These are phyloP conservation scores for Yarrowia sp. DNA, from an alignment of 805 yeast species.

Conservation along the genomic window DNA sequence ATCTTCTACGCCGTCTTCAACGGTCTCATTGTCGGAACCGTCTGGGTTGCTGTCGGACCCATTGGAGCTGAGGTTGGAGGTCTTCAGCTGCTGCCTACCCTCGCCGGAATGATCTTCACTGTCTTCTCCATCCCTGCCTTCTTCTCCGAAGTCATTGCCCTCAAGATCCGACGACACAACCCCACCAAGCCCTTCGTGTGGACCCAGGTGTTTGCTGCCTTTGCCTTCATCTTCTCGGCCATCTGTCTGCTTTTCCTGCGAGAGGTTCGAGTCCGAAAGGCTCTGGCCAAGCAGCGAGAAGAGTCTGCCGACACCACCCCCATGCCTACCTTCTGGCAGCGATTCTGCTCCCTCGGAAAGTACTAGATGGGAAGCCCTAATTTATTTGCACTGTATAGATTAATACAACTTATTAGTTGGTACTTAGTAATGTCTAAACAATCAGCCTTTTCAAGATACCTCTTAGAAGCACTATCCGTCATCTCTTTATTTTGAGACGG, in stretches of 20 bases:
- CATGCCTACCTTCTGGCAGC: constrained; percentile 20
- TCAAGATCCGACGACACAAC: not conserved
- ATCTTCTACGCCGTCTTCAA: constrained; percentile 37
- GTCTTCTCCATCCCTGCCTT: constrained; percentile 22
- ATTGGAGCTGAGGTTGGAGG: constrained; percentile 25
- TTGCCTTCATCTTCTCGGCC: constrained; percentile 17
- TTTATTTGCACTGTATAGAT: constrained; percentile 9
- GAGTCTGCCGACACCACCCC: constrained; percentile 9
- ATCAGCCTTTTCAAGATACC: no score
- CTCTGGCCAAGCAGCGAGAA: not conserved
- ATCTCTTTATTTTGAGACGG: no score
- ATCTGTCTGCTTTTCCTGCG: constrained; percentile 9
- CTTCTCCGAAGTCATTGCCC: constrained; percentile 24
- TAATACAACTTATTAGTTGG: constrained; percentile 7
- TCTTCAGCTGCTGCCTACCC: constrained; percentile 22
- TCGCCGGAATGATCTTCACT: constrained; percentile 17
- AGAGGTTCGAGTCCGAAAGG: constrained; percentile 21
- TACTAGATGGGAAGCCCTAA: not conserved
- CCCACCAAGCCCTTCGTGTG: constrained; percentile 16
- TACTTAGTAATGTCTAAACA: no score
- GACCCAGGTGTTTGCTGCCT: constrained; percentile 25
- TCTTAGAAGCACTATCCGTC: no score
- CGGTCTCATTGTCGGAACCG: constrained; percentile 40
- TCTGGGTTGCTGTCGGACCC: constrained; percentile 23
- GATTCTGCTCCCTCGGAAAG: constrained; percentile 15